phyloP scores from a whole-genome alignment of 129 eudicot species.

The Escallonia herrerae region DNA sequence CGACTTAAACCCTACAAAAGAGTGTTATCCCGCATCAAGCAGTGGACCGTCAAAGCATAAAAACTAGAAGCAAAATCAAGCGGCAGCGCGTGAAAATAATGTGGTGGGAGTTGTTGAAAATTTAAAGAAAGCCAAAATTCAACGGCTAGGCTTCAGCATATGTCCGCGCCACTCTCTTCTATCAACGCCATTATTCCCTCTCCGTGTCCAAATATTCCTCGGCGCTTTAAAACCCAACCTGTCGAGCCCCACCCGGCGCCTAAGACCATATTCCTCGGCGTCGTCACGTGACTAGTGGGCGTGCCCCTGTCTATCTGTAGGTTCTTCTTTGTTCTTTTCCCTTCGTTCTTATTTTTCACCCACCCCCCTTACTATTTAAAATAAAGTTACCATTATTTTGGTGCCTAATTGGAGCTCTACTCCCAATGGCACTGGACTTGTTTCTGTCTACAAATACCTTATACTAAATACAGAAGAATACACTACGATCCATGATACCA shows the following conservation, averaged over 20 bases:
- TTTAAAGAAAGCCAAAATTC: not conserved
- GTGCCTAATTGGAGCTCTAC: too few relatives aligned
- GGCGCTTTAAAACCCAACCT: slow-evolving; percentile 7
- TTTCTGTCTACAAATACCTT: not conserved
- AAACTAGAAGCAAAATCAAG: too few relatives aligned
- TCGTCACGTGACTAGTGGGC: slow-evolving; percentile 64
- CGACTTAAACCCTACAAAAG: too few relatives aligned
- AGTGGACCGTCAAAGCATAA: too few relatives aligned
- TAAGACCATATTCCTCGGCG: slow-evolving; percentile 52
- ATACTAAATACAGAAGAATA: too few relatives aligned
- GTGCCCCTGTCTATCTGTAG: slow-evolving; percentile 39
- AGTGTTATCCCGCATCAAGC: too few relatives aligned
- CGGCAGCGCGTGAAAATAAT: too few relatives aligned
- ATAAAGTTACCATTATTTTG: too few relatives aligned
- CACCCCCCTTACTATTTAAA: not conserved
- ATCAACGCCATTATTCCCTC: slow-evolving; percentile 70
- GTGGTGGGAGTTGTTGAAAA: too few relatives aligned
- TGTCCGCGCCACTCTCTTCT: slow-evolving; percentile 13
- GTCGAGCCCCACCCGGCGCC: slow-evolving; percentile 33
- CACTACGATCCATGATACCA: too few relatives aligned
- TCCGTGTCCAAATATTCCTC: slow-evolving; percentile 65
- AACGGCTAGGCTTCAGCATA: not conserved
- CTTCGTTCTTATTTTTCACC: slow-evolving; percentile 11
- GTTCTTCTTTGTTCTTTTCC: slow-evolving; percentile 47
- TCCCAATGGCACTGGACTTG: slow-evolving; percentile 10